Conservation (phyloP, 75 land plant genomes). For the Ceratopteris richardii region DNA sequence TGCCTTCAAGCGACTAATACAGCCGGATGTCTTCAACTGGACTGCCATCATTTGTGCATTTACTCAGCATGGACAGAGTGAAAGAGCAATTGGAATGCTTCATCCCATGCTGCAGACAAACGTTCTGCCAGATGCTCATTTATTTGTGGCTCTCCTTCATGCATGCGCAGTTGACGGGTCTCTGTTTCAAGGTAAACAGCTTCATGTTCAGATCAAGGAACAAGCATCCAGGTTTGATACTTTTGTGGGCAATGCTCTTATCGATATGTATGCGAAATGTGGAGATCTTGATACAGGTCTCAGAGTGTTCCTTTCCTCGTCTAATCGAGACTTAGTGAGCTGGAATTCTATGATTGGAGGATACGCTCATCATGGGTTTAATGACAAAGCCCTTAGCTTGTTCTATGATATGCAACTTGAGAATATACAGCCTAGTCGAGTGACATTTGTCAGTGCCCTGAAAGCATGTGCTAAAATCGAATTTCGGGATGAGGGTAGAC, state of each 20-base stretch:
- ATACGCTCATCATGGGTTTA: slow-evolving; percentile 19
- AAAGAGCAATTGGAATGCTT: background rate
- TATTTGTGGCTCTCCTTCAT: background rate
- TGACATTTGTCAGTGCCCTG: slow-evolving; percentile 39
- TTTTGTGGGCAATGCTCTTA: background rate
- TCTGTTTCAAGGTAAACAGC: slow-evolving; percentile 1
- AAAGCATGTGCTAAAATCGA: slow-evolving; percentile 47
- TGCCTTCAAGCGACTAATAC: background rate
- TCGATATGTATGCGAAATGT: slow-evolving; percentile 11
- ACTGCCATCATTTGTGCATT: slow-evolving; percentile 5
- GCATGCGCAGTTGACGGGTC: background rate
- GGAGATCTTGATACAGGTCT: background rate
- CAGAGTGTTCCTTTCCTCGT: background rate
- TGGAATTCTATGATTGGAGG: slow-evolving; percentile 37
- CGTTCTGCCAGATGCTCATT: background rate
- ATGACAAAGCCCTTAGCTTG: slow-evolving; percentile 16
- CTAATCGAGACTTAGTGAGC: slow-evolving; percentile 11
- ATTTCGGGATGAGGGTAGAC: slow-evolving; percentile 36
- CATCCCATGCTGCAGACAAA: background rate
- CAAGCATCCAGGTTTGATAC: slow-evolving; percentile 3
- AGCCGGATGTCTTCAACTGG: slow-evolving; percentile 1
- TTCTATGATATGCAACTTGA: slow-evolving; percentile 32
- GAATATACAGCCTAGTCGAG: slow-evolving; percentile 38
- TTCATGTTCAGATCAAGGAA: slow-evolving; percentile 14
- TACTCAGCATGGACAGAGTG: slow-evolving; percentile 2